Percentiles rank a stretch among this genome's conserved stretches.
phyloP scores from a whole-genome alignment of 352 stramenopile species.

The Globisporangium recalcitrans region DNA sequence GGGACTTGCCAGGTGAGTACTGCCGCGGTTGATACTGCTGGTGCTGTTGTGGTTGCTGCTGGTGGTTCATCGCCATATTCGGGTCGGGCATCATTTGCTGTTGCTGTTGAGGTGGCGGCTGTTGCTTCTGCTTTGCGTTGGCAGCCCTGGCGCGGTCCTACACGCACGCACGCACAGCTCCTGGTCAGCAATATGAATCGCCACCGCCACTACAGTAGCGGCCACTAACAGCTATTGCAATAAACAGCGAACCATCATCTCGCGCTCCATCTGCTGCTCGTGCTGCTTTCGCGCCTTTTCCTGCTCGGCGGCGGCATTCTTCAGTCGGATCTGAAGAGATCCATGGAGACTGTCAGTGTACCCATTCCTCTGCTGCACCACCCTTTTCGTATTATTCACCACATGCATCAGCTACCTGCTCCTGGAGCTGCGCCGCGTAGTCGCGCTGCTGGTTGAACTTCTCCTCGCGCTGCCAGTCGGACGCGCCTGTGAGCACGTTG shows the following conservation, averaged over 20 bases:
- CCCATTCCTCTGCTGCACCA: no score
- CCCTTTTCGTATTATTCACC: no score
- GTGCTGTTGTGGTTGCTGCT: slow-evolving; percentile 2
- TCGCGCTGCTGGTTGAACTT: slow-evolving; percentile 46
- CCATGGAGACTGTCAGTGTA: background rate
- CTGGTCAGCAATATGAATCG: slow-evolving; percentile 13
- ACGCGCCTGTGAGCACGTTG: slow-evolving; percentile 35
- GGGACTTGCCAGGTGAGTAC: slow-evolving; percentile 15
- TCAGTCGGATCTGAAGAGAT: slow-evolving; percentile 28
- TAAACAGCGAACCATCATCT: slow-evolving; percentile 34
- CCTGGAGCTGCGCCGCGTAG: slow-evolving; percentile 62
- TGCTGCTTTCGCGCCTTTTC: slow-evolving; percentile 32
- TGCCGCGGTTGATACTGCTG: slow-evolving; percentile 5
- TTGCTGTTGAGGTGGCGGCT: background rate
- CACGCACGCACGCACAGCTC: background rate
- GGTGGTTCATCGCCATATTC: background rate
- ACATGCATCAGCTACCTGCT: slow-evolving; percentile 30
- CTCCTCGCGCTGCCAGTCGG: slow-evolving; percentile 45
- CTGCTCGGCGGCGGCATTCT: slow-evolving; percentile 39
- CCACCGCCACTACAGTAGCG: background rate
- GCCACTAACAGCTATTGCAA: no score
- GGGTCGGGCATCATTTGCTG: background rate
- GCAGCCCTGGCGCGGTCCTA: slow-evolving; percentile 16
- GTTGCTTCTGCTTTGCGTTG: slow-evolving; percentile 12
- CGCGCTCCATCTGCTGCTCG: slow-evolving; percentile 50